phyloP scores from a whole-genome alignment of 192 early-diverging fungal species.

The Umbelopsis vinacea region DNA sequence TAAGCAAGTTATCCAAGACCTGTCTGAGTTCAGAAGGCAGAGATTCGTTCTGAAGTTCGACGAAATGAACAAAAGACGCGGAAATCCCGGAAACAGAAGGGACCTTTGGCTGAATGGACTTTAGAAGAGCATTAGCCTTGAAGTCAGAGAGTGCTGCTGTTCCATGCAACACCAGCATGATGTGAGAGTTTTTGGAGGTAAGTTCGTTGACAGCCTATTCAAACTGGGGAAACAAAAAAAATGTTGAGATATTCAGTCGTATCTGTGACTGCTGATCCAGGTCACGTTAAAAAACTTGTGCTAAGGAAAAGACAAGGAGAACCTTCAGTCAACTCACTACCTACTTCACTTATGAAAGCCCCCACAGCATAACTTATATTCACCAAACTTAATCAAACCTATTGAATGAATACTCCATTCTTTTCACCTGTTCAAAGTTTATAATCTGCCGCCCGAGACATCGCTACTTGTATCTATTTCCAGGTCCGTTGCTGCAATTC shows the following conservation, averaged over 20 bases:
- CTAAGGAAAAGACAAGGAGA: no score
- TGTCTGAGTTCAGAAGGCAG: slow-evolving; percentile 39
- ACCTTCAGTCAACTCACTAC: background rate
- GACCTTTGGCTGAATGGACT: slow-evolving; percentile 58
- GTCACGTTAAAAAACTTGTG: no score
- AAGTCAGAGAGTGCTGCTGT: slow-evolving; percentile 80
- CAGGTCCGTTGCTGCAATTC: no score
- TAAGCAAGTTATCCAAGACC: slow-evolving; percentile 54
- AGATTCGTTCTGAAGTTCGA: slow-evolving; percentile 51
- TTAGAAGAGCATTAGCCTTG: slow-evolving; percentile 63
- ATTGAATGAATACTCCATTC: no score
- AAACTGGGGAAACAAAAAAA: slow-evolving; percentile 4
- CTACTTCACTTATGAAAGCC: no score
- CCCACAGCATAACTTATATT: no score
- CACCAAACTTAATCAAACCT: no score
- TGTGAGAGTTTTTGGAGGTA: slow-evolving; percentile 23
- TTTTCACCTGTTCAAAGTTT: no score
- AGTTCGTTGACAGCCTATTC: slow-evolving; percentile 6
- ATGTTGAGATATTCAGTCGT: background rate
- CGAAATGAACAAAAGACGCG: slow-evolving; percentile 81
- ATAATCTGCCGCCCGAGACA: no score
- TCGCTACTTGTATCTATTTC: no score
- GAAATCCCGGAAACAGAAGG: slow-evolving; percentile 57
- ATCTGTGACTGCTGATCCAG: background rate
- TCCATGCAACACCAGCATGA: slow-evolving; percentile 89